Base-by-base conservation (phyloP, 352 stramenopile species). In the Phytophthora agathidicida region DNA sequence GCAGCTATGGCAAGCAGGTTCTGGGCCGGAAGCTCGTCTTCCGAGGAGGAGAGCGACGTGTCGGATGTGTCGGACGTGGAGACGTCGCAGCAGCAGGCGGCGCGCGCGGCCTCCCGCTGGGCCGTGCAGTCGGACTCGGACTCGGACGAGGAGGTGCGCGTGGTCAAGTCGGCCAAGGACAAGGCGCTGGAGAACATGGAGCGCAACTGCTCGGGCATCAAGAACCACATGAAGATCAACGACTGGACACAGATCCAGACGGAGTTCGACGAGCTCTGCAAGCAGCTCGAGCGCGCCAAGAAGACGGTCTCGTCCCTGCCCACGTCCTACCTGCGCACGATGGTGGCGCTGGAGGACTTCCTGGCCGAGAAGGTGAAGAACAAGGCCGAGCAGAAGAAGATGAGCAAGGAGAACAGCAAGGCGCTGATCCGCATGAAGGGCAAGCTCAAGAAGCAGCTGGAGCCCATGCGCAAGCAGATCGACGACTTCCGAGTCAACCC, bases 351-450 rank as follows among this genome's bases (percentile, higher is more conserved):
- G 6, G 95, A 99, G 68, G 96, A 99, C 60, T 90, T 93, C 22
- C 62, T 99, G 45, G 57, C 57, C 5, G 82, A 96, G 57, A 95
- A 94, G 67, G 68, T 98, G 24, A 97, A 97, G 69, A 97, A 98
- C 81, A 99, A 98, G 81, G 93, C 89, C 11, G 88, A 94, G 27
- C 93, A 98, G 54, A 98, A 99, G 80, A 98, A 98, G 73, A 94
- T 99, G 72, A 98, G 81, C 84, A 96, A 97, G 51, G 91, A 96
- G 53, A 98, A 98, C 77, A 96, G 82, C 52, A 96, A 97, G 67
- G 93, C 94, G 35, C 83, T 99, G 9, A 99, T 99, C 69, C 83
- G 95, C 14, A 99, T 99, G 95, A 99, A 99, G 85, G 86, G 98
- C 44, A 97, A 94, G 68, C 66, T 99, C 38, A 97, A 98, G 68